A percentile compares a stretch with the other conserved stretches of the same genome.
Conservation (phyloP, 225 moss, liverwort and hornwort genomes). For the Pseudisothecium myosuroides region DNA sequence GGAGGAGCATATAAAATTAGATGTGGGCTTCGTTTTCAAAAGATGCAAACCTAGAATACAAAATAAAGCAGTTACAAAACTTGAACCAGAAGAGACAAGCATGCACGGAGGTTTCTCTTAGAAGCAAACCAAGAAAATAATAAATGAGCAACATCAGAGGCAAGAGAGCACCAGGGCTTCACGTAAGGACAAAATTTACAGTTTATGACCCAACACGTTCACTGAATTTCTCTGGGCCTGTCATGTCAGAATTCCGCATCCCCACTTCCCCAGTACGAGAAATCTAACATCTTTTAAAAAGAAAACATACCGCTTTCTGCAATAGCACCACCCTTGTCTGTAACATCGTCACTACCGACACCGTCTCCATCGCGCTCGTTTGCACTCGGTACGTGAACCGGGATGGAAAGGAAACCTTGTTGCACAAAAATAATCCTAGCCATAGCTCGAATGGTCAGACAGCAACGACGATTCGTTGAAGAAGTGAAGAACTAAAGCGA, state of each 20-base stretch:
- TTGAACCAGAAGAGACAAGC: not conserved
- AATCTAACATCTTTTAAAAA: not conserved
- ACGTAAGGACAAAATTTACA: no score
- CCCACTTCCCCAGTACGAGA: not conserved
- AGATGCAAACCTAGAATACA: not conserved
- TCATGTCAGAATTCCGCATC: not conserved
- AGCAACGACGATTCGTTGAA: not conserved
- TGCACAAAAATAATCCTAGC: not conserved
- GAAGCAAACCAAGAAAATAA: no score
- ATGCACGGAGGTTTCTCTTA: not conserved
- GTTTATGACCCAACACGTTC: not conserved
- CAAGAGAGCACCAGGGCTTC: not conserved
- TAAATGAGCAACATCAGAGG: no score
- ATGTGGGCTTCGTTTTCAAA: not conserved
- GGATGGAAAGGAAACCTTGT: not conserved
- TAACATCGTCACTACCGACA: not conserved
- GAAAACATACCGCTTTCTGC: not conserved
- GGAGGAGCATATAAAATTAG: not conserved
- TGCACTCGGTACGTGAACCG: not conserved
- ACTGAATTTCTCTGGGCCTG: not conserved
- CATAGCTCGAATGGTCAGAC: not conserved
- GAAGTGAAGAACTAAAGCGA: not conserved
- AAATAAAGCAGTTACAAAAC: not conserved
- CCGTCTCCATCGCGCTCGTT: rapidly evolving
- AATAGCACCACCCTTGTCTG: not conserved